These are phyloP conservation scores for Phytopythium montanum DNA, from an alignment of 352 stramenopile species.

Conservation along the genomic window DNA sequence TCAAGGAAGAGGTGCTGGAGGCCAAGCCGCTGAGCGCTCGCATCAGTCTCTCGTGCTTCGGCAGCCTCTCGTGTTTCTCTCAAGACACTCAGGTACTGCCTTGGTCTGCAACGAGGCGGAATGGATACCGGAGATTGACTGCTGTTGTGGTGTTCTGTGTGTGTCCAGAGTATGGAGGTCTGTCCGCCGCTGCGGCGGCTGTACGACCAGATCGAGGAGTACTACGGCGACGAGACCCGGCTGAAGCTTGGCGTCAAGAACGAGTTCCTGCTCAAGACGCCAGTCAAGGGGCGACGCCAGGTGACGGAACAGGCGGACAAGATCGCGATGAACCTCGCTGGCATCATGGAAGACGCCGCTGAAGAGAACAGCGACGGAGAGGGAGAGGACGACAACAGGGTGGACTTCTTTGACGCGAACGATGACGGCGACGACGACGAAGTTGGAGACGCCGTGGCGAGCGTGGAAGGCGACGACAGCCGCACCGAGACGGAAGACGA, in stretches of 20 bases:
- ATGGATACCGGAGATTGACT: background rate
- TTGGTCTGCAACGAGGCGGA: background rate
- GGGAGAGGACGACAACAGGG: conserved; percentile 21
- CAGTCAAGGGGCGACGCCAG: conserved; percentile 38
- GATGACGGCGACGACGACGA: conserved; percentile 38
- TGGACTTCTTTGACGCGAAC: conserved; percentile 35
- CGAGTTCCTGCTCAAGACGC: conserved; percentile 54
- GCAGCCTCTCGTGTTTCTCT: conserved; percentile 46
- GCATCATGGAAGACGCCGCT: conserved; percentile 31
- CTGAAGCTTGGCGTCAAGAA: conserved; percentile 57
- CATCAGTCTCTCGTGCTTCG: conserved; percentile 46
- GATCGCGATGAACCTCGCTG: conserved; percentile 32
- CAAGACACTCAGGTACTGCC: conserved; percentile 46
- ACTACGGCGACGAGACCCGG: conserved; percentile 45
- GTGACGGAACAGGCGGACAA: conserved; percentile 23
- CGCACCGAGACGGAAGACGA: conserved; percentile 15
- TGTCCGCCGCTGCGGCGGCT: conserved; percentile 65
- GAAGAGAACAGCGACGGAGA: conserved; percentile 43
- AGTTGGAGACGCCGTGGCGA: conserved; percentile 11
- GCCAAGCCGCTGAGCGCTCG: conserved; percentile 21
- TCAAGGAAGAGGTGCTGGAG: conserved; percentile 8
- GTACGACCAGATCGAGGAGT: conserved; percentile 73
- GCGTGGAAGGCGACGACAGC: conserved; percentile 16
- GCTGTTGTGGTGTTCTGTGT: too few relatives aligned
- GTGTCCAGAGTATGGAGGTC: conserved; percentile 33